phyloP scores from a whole-genome alignment of 306 rosid genomes.

The Rosa lucieae region DNA sequence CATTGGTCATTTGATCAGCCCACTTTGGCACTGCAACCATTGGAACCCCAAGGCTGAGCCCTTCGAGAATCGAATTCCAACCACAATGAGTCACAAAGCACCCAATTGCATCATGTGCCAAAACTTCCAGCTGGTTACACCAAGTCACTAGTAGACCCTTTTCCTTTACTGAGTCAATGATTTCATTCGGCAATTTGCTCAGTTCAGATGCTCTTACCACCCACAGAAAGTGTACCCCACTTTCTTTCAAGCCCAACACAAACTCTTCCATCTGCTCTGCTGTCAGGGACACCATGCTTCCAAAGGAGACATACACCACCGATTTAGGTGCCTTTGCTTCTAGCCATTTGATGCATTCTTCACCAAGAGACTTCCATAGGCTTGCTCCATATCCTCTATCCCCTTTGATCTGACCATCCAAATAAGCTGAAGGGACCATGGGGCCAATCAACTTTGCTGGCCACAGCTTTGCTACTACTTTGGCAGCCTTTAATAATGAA shows the following conservation, averaged over 20 bases:
- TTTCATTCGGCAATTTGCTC: slow-evolving; percentile 36
- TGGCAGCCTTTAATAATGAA: background rate
- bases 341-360: slow-evolving; percentile 35
- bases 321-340: slow-evolving; percentile 30
- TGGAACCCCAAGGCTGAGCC: slow-evolving; percentile 60
- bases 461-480: slow-evolving; percentile 28
- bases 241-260: slow-evolving; percentile 33
- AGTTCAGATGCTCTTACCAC: slow-evolving; percentile 33
- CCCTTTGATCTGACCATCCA: slow-evolving; percentile 32
- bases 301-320: slow-evolving; percentile 46
- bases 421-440: slow-evolving; percentile 50
- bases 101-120: slow-evolving; percentile 49
- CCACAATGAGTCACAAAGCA: slow-evolving; percentile 70
- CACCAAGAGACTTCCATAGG: slow-evolving; percentile 24
- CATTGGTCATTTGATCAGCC: slow-evolving; percentile 65
- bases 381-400: slow-evolving; percentile 41
- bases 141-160: slow-evolving; percentile 43
- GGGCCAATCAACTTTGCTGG: slow-evolving; percentile 41
- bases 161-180: slow-evolving; percentile 26
- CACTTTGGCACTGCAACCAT: slow-evolving; percentile 67
- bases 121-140: slow-evolving; percentile 63
- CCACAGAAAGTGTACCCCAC: slow-evolving; percentile 37
- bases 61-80: slow-evolving; percentile 72
- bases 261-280: slow-evolving; percentile 35
- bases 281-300: slow-evolving; percentile 39